Evolutionary conservation across 495 filamentous ascomycete species (phyloP).

Genomic region (Penicillium fimorum): DNA sequence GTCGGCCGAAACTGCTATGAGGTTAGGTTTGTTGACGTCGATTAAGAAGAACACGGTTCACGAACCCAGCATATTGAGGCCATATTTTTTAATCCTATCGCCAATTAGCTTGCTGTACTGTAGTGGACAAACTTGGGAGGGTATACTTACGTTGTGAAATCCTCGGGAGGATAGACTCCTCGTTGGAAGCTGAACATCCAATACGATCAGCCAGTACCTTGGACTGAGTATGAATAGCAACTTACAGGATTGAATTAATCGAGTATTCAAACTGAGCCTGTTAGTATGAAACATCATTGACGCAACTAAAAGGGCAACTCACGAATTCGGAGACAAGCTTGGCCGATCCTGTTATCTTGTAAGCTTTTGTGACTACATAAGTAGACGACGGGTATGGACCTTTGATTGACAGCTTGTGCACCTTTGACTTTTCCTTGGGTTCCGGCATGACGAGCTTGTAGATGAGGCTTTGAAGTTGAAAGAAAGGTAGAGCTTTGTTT

Average conservation of each 20-base stretch:
- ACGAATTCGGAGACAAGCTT: constrained; percentile 95
- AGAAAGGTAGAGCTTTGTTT: constrained; percentile 38
- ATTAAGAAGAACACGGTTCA: constrained; percentile 1
- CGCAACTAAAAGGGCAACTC: constrained; percentile 35
- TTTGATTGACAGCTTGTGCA: constrained; percentile 91
- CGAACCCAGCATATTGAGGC: constrained; percentile 91
- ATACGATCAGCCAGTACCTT: constrained; percentile 11
- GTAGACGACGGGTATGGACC: constrained; percentile 45
- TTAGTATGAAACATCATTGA: constrained; percentile 16
- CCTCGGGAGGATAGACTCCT: constrained; percentile 95
- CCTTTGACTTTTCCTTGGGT: constrained; percentile 83
- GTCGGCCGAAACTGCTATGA: constrained; percentile 71
- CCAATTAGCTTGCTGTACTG: constrained; percentile 3
- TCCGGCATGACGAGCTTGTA: constrained; percentile 35
- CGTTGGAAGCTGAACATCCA: constrained; percentile 70
- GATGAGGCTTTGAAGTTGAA: constrained; percentile 4
- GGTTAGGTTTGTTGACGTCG: constrained; percentile 13
- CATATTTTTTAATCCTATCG: constrained; percentile 92
- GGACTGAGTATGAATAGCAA: not conserved
- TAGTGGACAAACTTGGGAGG: not conserved
- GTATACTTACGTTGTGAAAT: constrained; percentile 79
- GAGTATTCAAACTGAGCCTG: constrained; percentile 84
- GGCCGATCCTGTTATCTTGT: constrained; percentile 58
- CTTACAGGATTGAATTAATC: constrained; percentile 86
- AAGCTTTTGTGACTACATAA: constrained; percentile 16